A percentile compares a stretch with the other conserved stretches of the same genome.
Conservation (phyloP, 2,329 filamentous ascomycete species). For the Microascus cirrosus region DNA sequence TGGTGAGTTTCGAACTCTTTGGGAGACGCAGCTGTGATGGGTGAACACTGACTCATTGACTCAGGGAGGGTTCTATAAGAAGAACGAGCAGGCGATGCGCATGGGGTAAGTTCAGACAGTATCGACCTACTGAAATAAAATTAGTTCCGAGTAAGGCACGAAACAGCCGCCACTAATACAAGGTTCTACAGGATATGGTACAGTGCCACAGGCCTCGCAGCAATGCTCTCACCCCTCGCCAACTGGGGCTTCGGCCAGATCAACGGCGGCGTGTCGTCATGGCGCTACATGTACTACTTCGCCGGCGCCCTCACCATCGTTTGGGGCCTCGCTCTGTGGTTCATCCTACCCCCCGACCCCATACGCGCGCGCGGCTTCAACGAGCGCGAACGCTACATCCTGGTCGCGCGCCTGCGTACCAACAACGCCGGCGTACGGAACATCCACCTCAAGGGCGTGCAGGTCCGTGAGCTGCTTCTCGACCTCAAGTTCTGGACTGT, state of each 20-base stretch:
- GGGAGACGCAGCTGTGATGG: not conserved
- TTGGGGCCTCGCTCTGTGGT: slow-evolving; percentile 8
- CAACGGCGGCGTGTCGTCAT: slow-evolving; percentile 10
- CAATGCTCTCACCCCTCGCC: slow-evolving; percentile 19
- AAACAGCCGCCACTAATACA: not conserved
- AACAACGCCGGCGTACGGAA: slow-evolving; percentile 35
- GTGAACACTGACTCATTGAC: not conserved
- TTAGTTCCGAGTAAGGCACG: not conserved
- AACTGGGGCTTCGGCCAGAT: slow-evolving; percentile 20
- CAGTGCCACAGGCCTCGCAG: slow-evolving; percentile 29
- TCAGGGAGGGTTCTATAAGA: slow-evolving; percentile 20
- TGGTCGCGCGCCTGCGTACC: slow-evolving; percentile 37
- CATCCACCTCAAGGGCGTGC: slow-evolving; percentile 35
- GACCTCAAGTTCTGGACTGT: slow-evolving; percentile 53
- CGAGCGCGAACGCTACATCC: slow-evolving; percentile 28
- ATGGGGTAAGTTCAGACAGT: slow-evolving; percentile 15
- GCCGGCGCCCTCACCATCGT: slow-evolving; percentile 9
- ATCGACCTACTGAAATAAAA: too few species aligned
- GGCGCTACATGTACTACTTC: slow-evolving; percentile 12
- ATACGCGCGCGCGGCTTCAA: slow-evolving; percentile 5
- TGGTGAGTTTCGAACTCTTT: slow-evolving; percentile 25
- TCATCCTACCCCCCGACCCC: slow-evolving; percentile 7
- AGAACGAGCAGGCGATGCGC: slow-evolving; percentile 25
- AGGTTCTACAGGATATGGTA: slow-evolving; percentile 19
- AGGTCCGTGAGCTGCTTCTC: slow-evolving; percentile 38